Conservation (phyloP, 2,329 filamentous ascomycete species). For the Colletotrichum sp. region DNA sequence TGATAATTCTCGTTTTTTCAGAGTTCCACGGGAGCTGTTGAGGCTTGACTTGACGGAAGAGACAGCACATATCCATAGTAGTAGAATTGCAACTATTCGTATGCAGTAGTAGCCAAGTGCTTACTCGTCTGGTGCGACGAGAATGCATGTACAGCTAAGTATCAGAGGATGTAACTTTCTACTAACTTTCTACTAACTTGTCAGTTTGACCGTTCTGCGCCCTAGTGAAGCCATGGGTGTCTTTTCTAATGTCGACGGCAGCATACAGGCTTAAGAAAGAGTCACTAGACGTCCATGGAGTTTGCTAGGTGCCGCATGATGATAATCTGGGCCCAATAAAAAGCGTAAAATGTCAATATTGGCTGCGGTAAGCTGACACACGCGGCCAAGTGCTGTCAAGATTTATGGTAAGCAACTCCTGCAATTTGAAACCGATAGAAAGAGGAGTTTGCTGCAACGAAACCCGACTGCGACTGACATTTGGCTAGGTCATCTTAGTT, state of each 20-base stretch:
- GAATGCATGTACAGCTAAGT: rapidly evolving
- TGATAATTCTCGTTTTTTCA: rapidly evolving
- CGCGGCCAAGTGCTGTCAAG: background rate
- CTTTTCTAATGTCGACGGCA: background rate
- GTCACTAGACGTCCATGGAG: rapidly evolving
- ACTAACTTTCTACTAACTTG: background rate
- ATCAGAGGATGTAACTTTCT: background rate
- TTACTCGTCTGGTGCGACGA: background rate
- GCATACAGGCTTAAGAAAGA: background rate
- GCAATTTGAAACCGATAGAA: background rate
- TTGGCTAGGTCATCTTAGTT: background rate
- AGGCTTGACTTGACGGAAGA: background rate
- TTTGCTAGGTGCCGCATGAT: background rate
- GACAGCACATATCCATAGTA: background rate
- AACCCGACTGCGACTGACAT: background rate
- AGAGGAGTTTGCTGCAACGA: background rate
- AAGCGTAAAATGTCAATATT: background rate
- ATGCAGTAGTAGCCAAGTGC: no score
- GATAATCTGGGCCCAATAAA: background rate
- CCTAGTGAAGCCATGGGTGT: background rate
- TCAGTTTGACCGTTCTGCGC: background rate
- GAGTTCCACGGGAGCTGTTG: background rate
- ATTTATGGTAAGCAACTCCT: background rate
- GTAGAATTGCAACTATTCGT: rapidly evolving
- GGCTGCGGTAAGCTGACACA: background rate